Evolutionary conservation across 495 filamentous ascomycete genomes (phyloP).

Genomic region (Xylaria venustula): DNA sequence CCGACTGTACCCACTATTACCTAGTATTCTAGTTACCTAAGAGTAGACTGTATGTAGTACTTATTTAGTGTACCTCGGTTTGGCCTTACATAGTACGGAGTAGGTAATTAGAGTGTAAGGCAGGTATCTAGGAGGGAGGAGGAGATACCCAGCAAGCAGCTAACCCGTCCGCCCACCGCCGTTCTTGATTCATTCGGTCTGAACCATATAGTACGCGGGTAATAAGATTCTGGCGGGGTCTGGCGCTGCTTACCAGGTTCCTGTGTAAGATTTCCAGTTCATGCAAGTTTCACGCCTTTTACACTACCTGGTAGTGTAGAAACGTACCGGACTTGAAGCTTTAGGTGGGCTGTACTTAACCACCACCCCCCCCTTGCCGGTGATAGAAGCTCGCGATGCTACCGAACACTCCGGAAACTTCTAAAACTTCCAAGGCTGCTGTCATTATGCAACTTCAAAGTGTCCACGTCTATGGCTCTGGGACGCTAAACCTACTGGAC

Average conservation of each 20-base stretch:
- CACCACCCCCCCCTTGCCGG: not conserved
- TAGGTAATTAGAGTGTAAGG: no score
- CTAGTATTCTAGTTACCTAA: no score
- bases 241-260: not conserved
- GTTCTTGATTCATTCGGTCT: not conserved
- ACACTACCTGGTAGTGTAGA: no score
- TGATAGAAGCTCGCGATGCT: slow-evolving; percentile 7
- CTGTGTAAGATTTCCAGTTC: slow-evolving; percentile 11
- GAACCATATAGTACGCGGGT: not conserved
- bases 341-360: not conserved
- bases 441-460: not conserved
- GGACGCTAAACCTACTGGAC: slow-evolving; percentile 2
- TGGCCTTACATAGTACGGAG: no score
- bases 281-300: slow-evolving; percentile 9
- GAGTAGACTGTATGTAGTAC: no score
- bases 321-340: not conserved
- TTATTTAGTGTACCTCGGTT: no score
- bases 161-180: not conserved
- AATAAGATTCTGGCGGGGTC: slow-evolving; percentile 1
- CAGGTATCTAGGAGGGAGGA: no score
- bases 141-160: no score
- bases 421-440: slow-evolving; percentile 3
- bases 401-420: slow-evolving; percentile 14
- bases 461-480: slow-evolving; percentile 13
- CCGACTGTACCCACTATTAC: not conserved